Conservation (phyloP, 2,329 filamentous ascomycete species). For the Mycogone perniciosa region DNA sequence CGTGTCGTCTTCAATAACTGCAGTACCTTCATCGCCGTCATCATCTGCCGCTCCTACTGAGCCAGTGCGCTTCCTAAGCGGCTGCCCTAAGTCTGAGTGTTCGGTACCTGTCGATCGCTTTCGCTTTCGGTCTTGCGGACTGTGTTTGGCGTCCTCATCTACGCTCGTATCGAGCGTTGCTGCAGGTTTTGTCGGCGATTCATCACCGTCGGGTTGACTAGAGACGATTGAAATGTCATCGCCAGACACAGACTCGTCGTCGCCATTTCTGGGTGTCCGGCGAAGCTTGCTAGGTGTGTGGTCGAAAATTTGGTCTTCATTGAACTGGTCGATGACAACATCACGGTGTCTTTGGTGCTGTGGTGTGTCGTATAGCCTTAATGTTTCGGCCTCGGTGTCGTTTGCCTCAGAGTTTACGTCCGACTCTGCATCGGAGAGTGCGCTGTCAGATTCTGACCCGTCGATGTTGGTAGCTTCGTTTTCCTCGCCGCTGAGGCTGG, state of each 20-base stretch:
- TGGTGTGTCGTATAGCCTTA: conserved; percentile 86
- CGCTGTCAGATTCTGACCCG: conserved; percentile 43
- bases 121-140: conserved; percentile 39
- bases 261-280: conserved; percentile 36
- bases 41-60: conserved; percentile 38
- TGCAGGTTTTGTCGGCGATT: conserved; percentile 30
- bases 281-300: conserved; percentile 73
- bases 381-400: conserved; percentile 85
- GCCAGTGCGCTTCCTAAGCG: conserved; percentile 48
- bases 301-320: conserved; percentile 50
- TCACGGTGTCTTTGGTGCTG: conserved; percentile 57
- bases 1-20: conserved; percentile 32
- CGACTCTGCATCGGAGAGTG: conserved; percentile 49
- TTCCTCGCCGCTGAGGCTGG: conserved; percentile 22
- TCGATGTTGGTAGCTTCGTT: conserved; percentile 23
- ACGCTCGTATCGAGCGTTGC: conserved; percentile 21
- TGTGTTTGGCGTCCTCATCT: conserved; percentile 27
- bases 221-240: conserved; percentile 31
- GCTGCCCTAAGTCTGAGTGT: conserved; percentile 40
- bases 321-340: conserved; percentile 52
- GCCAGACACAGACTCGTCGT: conserved; percentile 36
- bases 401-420: conserved; percentile 40
- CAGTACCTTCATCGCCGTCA: conserved; percentile 27
- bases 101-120: conserved; percentile 44
- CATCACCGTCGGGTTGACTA: conserved; percentile 32